These are phyloP conservation scores for Sarcomyxa edulis DNA, from an alignment of 768 basidiomycete species.

Conservation along the genomic window DNA sequence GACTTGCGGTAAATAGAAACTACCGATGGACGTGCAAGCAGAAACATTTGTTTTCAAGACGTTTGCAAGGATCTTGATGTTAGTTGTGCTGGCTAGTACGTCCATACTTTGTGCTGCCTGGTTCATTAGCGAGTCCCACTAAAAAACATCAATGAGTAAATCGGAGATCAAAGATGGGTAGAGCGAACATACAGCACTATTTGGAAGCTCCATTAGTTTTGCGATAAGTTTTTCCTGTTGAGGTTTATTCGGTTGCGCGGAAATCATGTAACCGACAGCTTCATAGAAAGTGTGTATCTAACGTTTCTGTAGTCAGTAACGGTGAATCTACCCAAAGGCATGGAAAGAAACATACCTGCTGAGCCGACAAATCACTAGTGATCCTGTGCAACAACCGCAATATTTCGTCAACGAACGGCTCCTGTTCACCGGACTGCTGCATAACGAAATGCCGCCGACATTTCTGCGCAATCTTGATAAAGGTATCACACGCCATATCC, in stretches of 20 bases:
- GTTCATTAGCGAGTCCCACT: slow-evolving; percentile 98
- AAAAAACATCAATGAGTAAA: slow-evolving; percentile 5
- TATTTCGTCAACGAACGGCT: slow-evolving; percentile 98
- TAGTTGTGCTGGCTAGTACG: slow-evolving; percentile 84
- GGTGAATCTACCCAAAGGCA: not conserved
- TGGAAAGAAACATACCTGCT: slow-evolving; percentile 48
- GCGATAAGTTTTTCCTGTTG: slow-evolving; percentile 93
- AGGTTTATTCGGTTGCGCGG: slow-evolving; percentile 96
- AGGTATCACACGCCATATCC: slow-evolving; percentile 99
- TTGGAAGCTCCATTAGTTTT: slow-evolving; percentile 96
- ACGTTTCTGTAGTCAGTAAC: slow-evolving; percentile 14
- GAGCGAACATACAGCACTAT: slow-evolving; percentile 70
- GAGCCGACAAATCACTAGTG: slow-evolving; percentile 89
- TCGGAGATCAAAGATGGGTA: not conserved
- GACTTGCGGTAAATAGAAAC: slow-evolving; percentile 96
- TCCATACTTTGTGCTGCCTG: slow-evolving; percentile 93
- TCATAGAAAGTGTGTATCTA: slow-evolving; percentile 97
- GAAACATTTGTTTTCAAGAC: slow-evolving; percentile 98
- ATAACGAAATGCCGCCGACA: slow-evolving; percentile 97
- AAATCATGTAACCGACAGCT: slow-evolving; percentile 99
- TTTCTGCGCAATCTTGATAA: slow-evolving; percentile 99
- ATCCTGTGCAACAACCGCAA: slow-evolving; percentile 87
- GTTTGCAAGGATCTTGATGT: slow-evolving; percentile 95
- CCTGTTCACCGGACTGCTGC: slow-evolving; percentile 94
- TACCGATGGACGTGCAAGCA: slow-evolving; percentile 94